phyloP scores from a whole-genome alignment of 2,329 filamentous ascomycete genomes.

The Paracamarosporium sp. region DNA sequence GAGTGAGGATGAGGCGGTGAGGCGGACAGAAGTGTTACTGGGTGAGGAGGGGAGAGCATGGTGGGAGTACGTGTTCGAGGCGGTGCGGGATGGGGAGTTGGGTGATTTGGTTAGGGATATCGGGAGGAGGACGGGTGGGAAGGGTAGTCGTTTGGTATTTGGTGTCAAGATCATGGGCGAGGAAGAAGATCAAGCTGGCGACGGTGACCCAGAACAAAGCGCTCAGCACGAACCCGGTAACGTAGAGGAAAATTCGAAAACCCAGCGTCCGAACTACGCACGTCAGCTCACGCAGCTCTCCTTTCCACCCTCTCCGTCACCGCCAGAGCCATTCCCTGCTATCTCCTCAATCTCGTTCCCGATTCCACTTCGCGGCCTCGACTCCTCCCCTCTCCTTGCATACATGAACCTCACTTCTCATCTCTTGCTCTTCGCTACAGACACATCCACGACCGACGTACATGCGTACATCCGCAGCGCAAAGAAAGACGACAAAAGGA shows the following conservation, averaged over 20 bases:
- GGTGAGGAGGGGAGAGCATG: neutral
- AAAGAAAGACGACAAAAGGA: neutral
- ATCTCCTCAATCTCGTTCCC: neutral
- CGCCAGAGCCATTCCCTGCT: neutral
- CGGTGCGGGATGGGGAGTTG: neutral
- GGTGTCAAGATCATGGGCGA: neutral
- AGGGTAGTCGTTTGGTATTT: neutral
- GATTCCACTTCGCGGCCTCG: neutral
- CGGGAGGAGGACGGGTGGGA: neutral
- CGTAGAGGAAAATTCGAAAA: neutral
- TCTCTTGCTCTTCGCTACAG: neutral
- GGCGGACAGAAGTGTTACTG: neutral
- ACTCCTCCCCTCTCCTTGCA: neutral
- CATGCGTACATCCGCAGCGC: neutral
- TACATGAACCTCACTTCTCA: conserved; percentile 2
- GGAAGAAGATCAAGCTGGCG: neutral
- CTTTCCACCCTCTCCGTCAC: neutral
- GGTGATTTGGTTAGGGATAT: neutral
- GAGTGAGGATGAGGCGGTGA: neutral
- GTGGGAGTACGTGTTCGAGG: neutral
- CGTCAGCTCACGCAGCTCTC: neutral
- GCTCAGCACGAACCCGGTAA: neutral
- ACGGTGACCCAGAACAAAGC: too few relatives aligned
- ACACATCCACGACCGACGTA: conserved; percentile 1
- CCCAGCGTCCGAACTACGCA: neutral